phyloP scores from a whole-genome alignment of 305 asterid species.

The Solanum hybrid region DNA sequence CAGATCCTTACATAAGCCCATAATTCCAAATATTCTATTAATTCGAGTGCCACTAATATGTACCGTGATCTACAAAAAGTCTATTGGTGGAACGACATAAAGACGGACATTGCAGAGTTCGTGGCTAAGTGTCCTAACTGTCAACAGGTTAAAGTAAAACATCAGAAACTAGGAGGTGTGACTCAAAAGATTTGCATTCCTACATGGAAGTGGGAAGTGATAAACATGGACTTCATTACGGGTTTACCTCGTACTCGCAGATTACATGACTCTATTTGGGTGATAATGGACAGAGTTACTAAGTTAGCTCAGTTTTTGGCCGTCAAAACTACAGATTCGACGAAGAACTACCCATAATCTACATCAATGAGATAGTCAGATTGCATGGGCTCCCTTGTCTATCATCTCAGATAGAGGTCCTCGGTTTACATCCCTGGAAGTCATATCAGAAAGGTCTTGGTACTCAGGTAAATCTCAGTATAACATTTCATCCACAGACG shows the following conservation, averaged over 20 bases:
- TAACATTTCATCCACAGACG: background rate
- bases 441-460: background rate
- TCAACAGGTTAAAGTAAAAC: background rate
- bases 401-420: background rate
- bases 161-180: background rate
- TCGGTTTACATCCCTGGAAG: background rate
- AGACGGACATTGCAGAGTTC: background rate
- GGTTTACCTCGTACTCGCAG: background rate
- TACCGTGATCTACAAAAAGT: background rate
- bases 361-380: background rate
- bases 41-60: background rate
- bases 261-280: background rate
- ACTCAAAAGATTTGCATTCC: background rate
- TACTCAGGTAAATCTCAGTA: background rate
- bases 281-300: background rate
- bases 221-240: background rate
- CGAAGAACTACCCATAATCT: background rate
- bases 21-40: background rate
- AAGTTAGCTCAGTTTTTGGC: too few species aligned
- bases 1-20: background rate
- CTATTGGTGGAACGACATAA: background rate
- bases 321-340: background rate
- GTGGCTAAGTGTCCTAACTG: background rate
- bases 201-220: background rate
- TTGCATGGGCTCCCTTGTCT: background rate